Conservation (phyloP, 2,329 filamentous ascomycete species). For the Nemania sp. region DNA sequence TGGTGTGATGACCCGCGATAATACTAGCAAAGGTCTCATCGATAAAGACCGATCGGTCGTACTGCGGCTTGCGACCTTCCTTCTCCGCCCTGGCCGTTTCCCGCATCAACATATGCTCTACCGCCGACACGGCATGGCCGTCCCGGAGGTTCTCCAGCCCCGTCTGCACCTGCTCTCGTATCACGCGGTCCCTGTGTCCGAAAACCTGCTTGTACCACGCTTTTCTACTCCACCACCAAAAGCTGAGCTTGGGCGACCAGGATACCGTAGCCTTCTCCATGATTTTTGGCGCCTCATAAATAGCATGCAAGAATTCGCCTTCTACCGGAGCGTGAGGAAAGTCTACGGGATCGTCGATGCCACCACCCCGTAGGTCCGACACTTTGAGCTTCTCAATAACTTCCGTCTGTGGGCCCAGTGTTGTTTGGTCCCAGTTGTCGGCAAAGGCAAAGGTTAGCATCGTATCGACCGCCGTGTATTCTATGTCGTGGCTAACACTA, state of each 20-base stretch:
- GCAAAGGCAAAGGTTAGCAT: background rate
- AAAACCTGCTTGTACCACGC: background rate
- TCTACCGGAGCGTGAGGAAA: background rate
- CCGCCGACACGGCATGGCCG: background rate
- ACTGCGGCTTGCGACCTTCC: constrained; percentile 3
- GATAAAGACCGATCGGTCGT: background rate
- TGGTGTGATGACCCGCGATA: too few species aligned
- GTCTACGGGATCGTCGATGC: background rate
- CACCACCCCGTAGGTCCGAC: background rate
- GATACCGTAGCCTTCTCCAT: background rate
- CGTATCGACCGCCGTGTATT: background rate
- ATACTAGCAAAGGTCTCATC: too few species aligned
- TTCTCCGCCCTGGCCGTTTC: constrained; percentile 9
- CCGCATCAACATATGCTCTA: constrained; percentile 25
- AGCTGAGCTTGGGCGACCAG: background rate
- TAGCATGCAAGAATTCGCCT: background rate
- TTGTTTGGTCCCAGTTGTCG: background rate
- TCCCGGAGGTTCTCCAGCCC: background rate
- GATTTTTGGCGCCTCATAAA: background rate
- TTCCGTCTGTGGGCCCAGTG: background rate
- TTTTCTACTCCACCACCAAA: background rate
- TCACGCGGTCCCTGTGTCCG: background rate
- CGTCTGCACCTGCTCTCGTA: background rate
- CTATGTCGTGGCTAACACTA: background rate
- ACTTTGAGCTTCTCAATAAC: background rate